Percentiles rank a stretch among this genome's conserved stretches.
Evolutionary conservation across 23 red algal genomes (phyloP).

Genomic region (Cyanidioschyzon merolae): DNA sequence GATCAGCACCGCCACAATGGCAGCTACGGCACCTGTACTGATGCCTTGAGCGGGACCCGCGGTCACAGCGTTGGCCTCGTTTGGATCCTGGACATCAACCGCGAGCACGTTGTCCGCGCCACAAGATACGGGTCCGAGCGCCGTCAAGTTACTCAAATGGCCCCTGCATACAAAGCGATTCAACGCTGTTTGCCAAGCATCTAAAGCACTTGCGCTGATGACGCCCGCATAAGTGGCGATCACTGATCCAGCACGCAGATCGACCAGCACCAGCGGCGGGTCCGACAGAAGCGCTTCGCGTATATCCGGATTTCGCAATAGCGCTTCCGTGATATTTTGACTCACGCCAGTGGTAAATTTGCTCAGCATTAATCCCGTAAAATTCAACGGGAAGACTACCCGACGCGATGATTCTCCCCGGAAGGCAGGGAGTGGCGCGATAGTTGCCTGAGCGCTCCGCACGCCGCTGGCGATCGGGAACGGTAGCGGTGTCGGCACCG

Average conservation of each 20-base stretch:
- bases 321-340: not conserved
- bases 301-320: not conserved
- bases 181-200: not conserved
- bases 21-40: not conserved
- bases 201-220: not conserved
- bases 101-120: not conserved
- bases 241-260: not conserved
- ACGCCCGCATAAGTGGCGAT: not conserved
- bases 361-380: not conserved
- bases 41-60: not conserved
- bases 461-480: not conserved
- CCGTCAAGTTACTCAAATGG: not conserved
- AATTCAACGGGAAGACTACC: not conserved
- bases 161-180: not conserved
- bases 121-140: not conserved
- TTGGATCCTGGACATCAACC: not conserved
- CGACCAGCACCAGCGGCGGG: slow-evolving; percentile 11
- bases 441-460: not conserved
- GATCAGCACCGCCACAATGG: not conserved
- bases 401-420: not conserved
- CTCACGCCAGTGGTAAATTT: not conserved
- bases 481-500: not conserved
- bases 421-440: not conserved
- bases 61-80: not conserved
- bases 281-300: not conserved